Conservation (phyloP, 1,284 basidiomycete species). For the Pascua guehoae region DNA sequence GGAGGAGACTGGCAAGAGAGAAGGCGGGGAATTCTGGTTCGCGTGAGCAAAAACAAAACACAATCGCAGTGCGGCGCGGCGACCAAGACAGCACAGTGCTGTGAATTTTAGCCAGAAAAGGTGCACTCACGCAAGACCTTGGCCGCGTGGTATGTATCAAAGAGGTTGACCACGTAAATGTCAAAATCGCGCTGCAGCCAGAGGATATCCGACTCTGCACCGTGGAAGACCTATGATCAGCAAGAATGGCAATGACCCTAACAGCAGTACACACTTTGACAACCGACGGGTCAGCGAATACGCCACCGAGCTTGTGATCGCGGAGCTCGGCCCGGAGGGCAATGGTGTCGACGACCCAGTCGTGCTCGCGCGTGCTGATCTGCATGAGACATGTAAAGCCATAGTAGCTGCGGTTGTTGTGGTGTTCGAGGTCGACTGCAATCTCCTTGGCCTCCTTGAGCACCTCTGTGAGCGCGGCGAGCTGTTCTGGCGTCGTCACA, state of each 20-base stretch:
- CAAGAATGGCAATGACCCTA: not conserved
- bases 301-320: constrained; percentile 54
- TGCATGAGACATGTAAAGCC: constrained; percentile 95
- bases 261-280: constrained; percentile 63
- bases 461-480: constrained; percentile 64
- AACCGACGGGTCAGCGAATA: constrained; percentile 77
- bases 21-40: constrained; percentile 72
- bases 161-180: constrained; percentile 87
- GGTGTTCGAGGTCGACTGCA: constrained; percentile 91
- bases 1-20: constrained; percentile 77
- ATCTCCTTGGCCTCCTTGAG: constrained; percentile 70
- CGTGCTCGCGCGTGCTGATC: constrained; percentile 75
- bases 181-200: constrained; percentile 97
- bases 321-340: constrained; percentile 68
- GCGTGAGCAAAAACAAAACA: not conserved
- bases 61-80: no score
- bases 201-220: constrained; percentile 87
- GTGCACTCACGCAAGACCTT: constrained; percentile 64
- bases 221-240: constrained; percentile 71
- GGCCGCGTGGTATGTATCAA: constrained; percentile 95
- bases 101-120: not conserved
- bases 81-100: no score
- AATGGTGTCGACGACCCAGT: constrained; percentile 84
- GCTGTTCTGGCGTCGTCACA: constrained; percentile 60
- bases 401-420: constrained; percentile 75